Evolutionary conservation across 345 rosid species (phyloP).

Genomic region (Pseudoturritis turrita): DNA sequence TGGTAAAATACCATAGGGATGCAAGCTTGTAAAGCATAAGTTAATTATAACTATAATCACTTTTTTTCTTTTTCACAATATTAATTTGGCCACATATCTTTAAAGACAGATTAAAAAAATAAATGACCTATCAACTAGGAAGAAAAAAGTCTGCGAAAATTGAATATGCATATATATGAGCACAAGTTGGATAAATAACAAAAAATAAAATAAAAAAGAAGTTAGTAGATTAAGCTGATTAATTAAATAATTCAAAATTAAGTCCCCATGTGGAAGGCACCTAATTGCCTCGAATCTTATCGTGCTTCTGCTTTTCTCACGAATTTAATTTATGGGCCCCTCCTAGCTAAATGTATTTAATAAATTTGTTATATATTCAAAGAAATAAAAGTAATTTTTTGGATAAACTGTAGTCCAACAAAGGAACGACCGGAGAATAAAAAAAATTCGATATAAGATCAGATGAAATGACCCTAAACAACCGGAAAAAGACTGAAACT

Average conservation of each 20-base stretch:
- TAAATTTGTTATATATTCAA: too few relatives aligned
- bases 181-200: slow-evolving; percentile 25
- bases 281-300: slow-evolving; percentile 61
- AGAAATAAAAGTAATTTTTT: too few relatives aligned
- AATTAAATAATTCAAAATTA: slow-evolving; percentile 1
- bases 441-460: too few relatives aligned
- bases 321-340: slow-evolving; percentile 33
- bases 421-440: too few relatives aligned
- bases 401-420: too few relatives aligned
- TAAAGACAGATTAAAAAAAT: background rate
- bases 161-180: background rate
- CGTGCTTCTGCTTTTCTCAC: slow-evolving; percentile 45
- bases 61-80: background rate
- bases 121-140: slow-evolving; percentile 10
- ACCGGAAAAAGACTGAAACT: too few relatives aligned
- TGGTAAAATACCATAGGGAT: slow-evolving; percentile 14
- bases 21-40: slow-evolving; percentile 30
- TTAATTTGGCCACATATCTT: background rate
- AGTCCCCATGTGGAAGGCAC: slow-evolving; percentile 71
- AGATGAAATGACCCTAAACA: too few relatives aligned
- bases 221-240: slow-evolving; percentile 32
- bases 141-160: slow-evolving; percentile 4
- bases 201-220: slow-evolving; percentile 14
- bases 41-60: background rate
- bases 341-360: slow-evolving; percentile 26